A percentile compares a stretch with the other conserved stretches of the same genome.
phyloP scores from a whole-genome alignment of 2,329 filamentous ascomycete species.

The Ilyonectria robusta region DNA sequence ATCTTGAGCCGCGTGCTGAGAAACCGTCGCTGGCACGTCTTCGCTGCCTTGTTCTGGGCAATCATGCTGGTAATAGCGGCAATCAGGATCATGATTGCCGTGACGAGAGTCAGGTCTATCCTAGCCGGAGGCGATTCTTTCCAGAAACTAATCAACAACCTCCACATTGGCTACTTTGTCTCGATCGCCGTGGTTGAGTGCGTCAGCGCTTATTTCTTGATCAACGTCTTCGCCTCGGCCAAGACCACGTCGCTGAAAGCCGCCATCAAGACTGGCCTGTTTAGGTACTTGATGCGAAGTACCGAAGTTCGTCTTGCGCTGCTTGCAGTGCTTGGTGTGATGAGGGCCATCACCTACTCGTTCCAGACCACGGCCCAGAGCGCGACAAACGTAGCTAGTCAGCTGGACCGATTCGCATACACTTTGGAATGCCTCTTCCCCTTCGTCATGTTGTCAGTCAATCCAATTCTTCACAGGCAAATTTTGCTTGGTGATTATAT shows the following conservation, averaged over 20 bases:
- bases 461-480: background rate
- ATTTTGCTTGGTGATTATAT: too few relatives aligned
- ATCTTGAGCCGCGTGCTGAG: slow-evolving; percentile 67
- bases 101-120: slow-evolving; percentile 50
- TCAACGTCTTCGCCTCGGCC: slow-evolving; percentile 55
- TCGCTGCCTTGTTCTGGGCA: slow-evolving; percentile 68
- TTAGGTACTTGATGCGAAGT: slow-evolving; percentile 56
- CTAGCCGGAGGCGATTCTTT: slow-evolving; percentile 39
- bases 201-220: slow-evolving; percentile 56
- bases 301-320: slow-evolving; percentile 58
- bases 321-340: slow-evolving; percentile 55
- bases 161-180: slow-evolving; percentile 60
- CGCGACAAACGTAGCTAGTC: slow-evolving; percentile 54
- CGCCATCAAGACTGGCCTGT: slow-evolving; percentile 52
- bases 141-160: slow-evolving; percentile 52
- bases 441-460: slow-evolving; percentile 56
- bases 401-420: slow-evolving; percentile 59
- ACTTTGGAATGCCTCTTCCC: slow-evolving; percentile 60
- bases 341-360: slow-evolving; percentile 58
- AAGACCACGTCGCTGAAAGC: slow-evolving; percentile 46
- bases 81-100: slow-evolving; percentile 60
- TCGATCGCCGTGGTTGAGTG: slow-evolving; percentile 58
- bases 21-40: slow-evolving; percentile 58
- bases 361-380: slow-evolving; percentile 56
- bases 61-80: slow-evolving; percentile 67